Evolutionary conservation across 257 asterid species (phyloP), one percentile per base, ranked within the genome.

Genomic region (Solanum acaule): DNA sequence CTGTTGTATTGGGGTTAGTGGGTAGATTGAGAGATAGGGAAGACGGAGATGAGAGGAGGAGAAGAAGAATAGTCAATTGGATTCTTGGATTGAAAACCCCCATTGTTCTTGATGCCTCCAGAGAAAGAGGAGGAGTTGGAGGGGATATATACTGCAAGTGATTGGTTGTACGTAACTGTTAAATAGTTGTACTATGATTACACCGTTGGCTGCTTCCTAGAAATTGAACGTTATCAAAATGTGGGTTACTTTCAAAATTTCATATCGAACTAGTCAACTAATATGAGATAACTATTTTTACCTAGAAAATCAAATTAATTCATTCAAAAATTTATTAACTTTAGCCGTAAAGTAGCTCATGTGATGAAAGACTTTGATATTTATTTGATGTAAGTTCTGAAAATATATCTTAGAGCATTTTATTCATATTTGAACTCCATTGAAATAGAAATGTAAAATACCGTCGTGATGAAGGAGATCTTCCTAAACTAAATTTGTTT

Each of bases 1-100:
- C 98, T 4, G 98, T 90, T 81, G 40, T 46, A 15, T 46, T 81
- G 16, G 85, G 3, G 49, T 23, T 44, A 8, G 61, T 7, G 65
- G 31, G 4, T 14, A 44, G 38, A 72, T 34, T 10, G 29, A 20
- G 8, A 75, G 83, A 75, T 3, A 75, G 20, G 31, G 18, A 34
- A 29, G 23, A 71, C 18, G 78, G 42, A 16, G 85, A 79, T 42
- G 31, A 42, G 65, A 79, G 85, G 12, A 78, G 63, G 12, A 78
- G 29, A 1, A 81, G 86, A 65, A 81, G 70, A 81, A 81, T 49
- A 46, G 29, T 22, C 40, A 81, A 2, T 46, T 81, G 29, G 86
- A 46, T 81, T 81, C 29, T 49, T 29, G 29, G 44, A 81, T 49
- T 81, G 86, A 29, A 81, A 81, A 2, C 11, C 70, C 33, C 6